Evolutionary conservation across 78 protist species (phyloP).

Genomic region (Dictyostelium capitatum): DNA sequence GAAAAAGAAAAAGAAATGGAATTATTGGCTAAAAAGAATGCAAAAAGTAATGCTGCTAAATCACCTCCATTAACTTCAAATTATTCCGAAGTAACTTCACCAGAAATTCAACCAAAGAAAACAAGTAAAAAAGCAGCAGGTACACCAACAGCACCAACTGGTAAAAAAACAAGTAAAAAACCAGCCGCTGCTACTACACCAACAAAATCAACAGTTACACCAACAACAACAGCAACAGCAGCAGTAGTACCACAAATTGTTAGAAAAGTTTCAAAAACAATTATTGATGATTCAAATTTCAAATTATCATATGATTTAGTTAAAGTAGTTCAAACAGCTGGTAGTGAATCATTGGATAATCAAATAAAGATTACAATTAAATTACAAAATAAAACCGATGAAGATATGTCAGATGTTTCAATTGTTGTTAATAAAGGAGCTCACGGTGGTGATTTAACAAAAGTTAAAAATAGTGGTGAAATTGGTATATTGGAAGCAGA

Average conservation of each 20-base stretch:
- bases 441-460: not conserved
- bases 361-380: constrained; percentile 49
- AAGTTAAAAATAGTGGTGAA: constrained; percentile 20
- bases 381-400: constrained; percentile 62
- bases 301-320: not conserved
- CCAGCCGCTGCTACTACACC: not conserved
- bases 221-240: not conserved
- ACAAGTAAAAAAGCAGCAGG: not conserved
- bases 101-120: constrained; percentile 14
- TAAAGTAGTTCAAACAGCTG: not conserved
- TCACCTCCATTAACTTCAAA: constrained; percentile 15
- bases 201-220: not conserved
- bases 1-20: constrained; percentile 38
- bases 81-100: constrained; percentile 5
- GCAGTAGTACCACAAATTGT: not conserved
- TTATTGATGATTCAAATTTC: constrained; percentile 17
- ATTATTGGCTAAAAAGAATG: not conserved
- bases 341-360: not conserved
- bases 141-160: constrained; percentile 11
- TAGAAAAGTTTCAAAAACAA: constrained; percentile 3
- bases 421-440: not conserved
- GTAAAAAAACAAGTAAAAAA: constrained; percentile 23
- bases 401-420: constrained; percentile 65
- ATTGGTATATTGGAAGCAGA: constrained; percentile 67
- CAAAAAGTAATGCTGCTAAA: not conserved